A percentile compares a stretch with the other conserved stretches of the same genome.
Evolutionary conservation across 2,329 filamentous ascomycete species (phyloP).

Genomic region (Capronia epimyces): DNA sequence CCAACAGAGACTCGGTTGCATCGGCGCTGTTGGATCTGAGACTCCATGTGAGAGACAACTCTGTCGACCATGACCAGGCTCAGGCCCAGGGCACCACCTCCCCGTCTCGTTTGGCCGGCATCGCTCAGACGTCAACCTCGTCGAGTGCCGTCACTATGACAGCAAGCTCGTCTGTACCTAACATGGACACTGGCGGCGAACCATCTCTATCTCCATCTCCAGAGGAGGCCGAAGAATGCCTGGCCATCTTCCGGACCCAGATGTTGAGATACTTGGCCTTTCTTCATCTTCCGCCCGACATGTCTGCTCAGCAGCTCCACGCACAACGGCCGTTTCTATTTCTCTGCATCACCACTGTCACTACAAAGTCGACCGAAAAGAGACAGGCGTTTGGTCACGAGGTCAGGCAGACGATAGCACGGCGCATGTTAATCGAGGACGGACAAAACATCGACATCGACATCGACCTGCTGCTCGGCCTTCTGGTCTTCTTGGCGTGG

Average conservation of each 20-base stretch:
- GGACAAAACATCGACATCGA: background rate
- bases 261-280: conserved; percentile 4
- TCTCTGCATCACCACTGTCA: conserved; percentile 2
- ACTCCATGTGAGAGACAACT: background rate
- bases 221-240: background rate
- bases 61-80: background rate
- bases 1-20: background rate
- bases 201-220: background rate
- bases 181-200: background rate
- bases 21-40: background rate
- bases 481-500: conserved; percentile 1
- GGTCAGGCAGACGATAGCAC: background rate
- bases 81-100: background rate
- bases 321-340: conserved; percentile 1
- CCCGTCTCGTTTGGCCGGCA: background rate
- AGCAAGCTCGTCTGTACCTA: background rate
- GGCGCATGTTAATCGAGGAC: background rate
- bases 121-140: background rate
- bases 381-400: background rate
- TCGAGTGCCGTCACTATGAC: background rate
- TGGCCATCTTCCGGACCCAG: background rate
- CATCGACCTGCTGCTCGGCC: conserved; percentile 4
- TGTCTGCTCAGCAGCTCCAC: background rate
- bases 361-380: background rate
- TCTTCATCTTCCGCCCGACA: background rate